Percentiles rank a stretch among this genome's conserved stretches.
Evolutionary conservation across 139 green algal genomes (phyloP).

Genomic region (Tetraselmis chui): DNA sequence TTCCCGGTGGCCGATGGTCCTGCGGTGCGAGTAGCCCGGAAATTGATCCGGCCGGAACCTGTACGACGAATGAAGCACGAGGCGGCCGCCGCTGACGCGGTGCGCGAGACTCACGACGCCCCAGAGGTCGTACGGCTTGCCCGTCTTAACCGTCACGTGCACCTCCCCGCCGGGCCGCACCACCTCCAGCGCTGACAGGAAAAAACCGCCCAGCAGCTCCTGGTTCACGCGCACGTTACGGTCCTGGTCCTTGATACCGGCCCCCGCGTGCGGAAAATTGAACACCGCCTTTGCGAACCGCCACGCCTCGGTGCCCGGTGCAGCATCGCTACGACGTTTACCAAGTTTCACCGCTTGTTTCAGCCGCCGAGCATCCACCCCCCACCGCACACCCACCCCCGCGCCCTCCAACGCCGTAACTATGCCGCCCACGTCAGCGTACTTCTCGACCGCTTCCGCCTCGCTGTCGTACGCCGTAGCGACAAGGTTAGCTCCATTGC

Average conservation of each 20-base stretch:
- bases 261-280: constrained; percentile 28
- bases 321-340: no score
- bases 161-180: constrained; percentile 7
- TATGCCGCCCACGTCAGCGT: no score
- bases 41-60: background rate
- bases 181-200: constrained; percentile 1
- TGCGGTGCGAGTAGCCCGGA: constrained; percentile 8
- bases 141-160: constrained; percentile 11
- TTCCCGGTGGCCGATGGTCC: constrained; percentile 7
- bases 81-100: background rate
- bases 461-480: no score
- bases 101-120: constrained; percentile 10
- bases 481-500: no score
- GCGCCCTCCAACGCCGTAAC: no score
- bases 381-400: no score
- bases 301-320: no score
- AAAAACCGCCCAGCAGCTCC: constrained; percentile 13
- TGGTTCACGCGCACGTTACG: constrained; percentile 23
- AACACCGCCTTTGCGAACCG: constrained; percentile 27
- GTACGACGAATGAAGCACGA: background rate
- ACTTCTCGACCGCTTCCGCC: no score
- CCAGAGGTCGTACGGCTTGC: constrained; percentile 15
- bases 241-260: constrained; percentile 29
- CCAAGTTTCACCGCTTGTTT: no score
- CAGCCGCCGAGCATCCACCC: no score